A percentile compares a stretch with the other conserved stretches of the same genome.
Conservation (phyloP, 192 early-diverging fungal species). For the Coemansia erecta region DNA sequence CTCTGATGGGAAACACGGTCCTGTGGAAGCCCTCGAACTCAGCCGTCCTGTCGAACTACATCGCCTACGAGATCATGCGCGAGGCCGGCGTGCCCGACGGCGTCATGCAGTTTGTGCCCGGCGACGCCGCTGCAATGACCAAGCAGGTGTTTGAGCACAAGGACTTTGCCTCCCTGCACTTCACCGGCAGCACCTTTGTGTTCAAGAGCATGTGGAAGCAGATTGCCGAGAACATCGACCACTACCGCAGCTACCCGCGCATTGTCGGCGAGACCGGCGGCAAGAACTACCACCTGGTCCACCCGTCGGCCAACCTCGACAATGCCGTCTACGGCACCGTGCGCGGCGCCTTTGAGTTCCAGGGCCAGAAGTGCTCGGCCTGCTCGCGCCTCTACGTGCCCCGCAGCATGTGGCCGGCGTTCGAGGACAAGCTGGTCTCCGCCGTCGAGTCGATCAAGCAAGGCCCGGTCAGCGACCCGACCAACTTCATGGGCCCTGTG, state of each 20-base stretch:
- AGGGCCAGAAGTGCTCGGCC: constrained; percentile 98
- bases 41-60: constrained; percentile 87
- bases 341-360: constrained; percentile 93
- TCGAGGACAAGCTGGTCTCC: constrained; percentile 62
- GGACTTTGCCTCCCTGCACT: constrained; percentile 95
- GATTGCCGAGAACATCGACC: constrained; percentile 88
- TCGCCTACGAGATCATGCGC: constrained; percentile 83
- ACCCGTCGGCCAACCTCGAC: constrained; percentile 68
- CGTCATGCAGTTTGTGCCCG: constrained; percentile 97
- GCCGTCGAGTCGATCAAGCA: constrained; percentile 76
- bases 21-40: constrained; percentile 95
- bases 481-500: constrained; percentile 84
- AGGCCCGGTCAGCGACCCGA: constrained; percentile 82
- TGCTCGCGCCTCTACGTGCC: constrained; percentile 90
- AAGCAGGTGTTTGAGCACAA: constrained; percentile 78
- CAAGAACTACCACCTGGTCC: constrained; percentile 97
- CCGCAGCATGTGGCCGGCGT: constrained; percentile 74
- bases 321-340: constrained; percentile 87
- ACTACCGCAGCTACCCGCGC: constrained; percentile 90
- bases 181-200: constrained; percentile 90
- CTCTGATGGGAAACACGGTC: constrained; percentile 96
- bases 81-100: constrained; percentile 96
- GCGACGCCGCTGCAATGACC: constrained; percentile 78
- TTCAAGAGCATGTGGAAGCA: constrained; percentile 93
- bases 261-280: constrained; percentile 99